Base-by-base conservation (phyloP, 768 basidiomycete genomes). In the Termitomyces sp. region DNA sequence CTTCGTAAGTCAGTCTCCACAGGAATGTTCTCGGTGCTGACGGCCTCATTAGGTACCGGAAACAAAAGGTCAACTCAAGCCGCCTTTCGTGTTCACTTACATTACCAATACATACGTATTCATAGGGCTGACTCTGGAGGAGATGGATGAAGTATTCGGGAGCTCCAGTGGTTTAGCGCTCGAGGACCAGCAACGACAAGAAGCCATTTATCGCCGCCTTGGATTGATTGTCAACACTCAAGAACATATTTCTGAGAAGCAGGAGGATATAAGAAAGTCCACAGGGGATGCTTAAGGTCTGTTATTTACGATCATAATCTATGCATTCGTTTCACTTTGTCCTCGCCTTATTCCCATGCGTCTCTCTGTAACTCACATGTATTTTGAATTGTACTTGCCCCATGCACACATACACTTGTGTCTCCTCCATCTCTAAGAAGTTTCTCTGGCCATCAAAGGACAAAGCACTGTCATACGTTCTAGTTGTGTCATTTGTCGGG, bases 131-230 rank as follows among this genome's bases (percentile, higher is more conserved):
- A 80, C 83, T 3, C 75, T 91, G 47, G 89, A 92, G 66, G 87
- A 92, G 69, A 88, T 91, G 82, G 90, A 92, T 69, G 81, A 81
- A 30, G 81, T 88, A 20, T 92, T 92, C 68, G 85, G 86, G 33
- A 81, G 81, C 53, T 73, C 72, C 9, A 69, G 68, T 48, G 81
- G 81, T 36, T 70, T 86, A 46, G 84, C 80, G 1, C 74, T 73
- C 12, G 80, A 81, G 18, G 90, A 92, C 67, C 73, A 77, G 61
- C 68, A 67, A 33, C 73, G 77, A 16, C 74, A 78, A 56, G 67
- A 71, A 43, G 72, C 65, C 20, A 88, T 90, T 58, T 78, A 83
- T 64, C 76, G 77, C 60, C 80, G 83, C 35, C 83, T 92, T 59
- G 88, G 88, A 5, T 77, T 92, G 30, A 72, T 69, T 26, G 48